Evolutionary conservation across 225 moss, liverwort and hornwort genomes (phyloP).

Genomic region (Bryoerythrophyllum caledonicum): DNA sequence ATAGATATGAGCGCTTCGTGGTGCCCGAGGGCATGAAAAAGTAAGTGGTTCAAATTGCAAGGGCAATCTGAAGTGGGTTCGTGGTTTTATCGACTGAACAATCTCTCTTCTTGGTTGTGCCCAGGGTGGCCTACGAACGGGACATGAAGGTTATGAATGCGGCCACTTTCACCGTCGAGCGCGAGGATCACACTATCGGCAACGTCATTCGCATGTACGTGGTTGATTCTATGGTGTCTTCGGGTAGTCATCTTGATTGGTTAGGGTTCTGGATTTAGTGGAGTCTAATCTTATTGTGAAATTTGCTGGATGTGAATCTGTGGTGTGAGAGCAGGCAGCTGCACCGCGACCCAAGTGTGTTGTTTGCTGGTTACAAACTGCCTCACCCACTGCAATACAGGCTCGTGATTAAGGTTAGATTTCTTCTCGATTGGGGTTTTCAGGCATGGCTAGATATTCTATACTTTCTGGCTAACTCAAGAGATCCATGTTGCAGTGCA

Average conservation of each 20-base stretch:
- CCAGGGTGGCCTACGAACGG: constrained; percentile 89
- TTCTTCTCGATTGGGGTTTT: neutral
- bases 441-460: neutral
- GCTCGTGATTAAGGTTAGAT: constrained; percentile 79
- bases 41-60: constrained; percentile 34
- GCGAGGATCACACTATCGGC: constrained; percentile 95
- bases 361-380: constrained; percentile 92
- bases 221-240: neutral
- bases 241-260: neutral
- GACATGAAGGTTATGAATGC: constrained; percentile 99
- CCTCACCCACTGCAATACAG: constrained; percentile 97
- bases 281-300: neutral
- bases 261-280: constrained; percentile 11
- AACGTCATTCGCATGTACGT: constrained; percentile 95
- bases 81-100: neutral
- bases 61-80: neutral
- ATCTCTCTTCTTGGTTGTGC: neutral
- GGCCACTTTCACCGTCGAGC: constrained; percentile 56
- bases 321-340: constrained; percentile 75
- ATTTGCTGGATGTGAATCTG: neutral
- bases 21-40: constrained; percentile 99
- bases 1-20: constrained; percentile 84
- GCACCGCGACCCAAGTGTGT: constrained; percentile 89
- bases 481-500: neutral
- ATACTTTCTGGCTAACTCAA: neutral